Evolutionary conservation across 805 yeast genomes (phyloP).

Genomic region (Metschnikowia gelsemii): DNA sequence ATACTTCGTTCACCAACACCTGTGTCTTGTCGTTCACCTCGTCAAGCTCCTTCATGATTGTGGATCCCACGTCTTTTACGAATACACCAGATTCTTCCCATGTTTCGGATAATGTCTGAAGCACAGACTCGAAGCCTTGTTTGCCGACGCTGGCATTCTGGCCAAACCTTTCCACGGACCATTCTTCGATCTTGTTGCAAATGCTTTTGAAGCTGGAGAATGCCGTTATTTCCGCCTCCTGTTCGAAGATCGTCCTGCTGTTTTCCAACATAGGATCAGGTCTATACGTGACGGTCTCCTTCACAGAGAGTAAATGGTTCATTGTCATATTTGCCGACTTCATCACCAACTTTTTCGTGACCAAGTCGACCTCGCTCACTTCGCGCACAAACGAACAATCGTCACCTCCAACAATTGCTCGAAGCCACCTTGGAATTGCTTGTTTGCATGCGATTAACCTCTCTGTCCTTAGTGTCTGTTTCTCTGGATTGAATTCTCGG

Average conservation of each 20-base stretch:
- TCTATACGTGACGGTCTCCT: constrained; percentile 78
- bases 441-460: constrained; percentile 87
- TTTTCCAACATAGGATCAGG: constrained; percentile 61
- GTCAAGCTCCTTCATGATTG: constrained; percentile 29
- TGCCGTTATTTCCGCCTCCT: constrained; percentile 87
- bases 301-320: constrained; percentile 71
- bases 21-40: constrained; percentile 26
- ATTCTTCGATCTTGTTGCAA: constrained; percentile 84
- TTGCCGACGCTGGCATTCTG: constrained; percentile 86
- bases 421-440: constrained; percentile 79
- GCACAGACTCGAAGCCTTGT: constrained; percentile 79
- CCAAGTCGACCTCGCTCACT: constrained; percentile 77
- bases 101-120: constrained; percentile 48
- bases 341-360: constrained; percentile 62
- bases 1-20: constrained; percentile 19
- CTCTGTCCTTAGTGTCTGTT: constrained; percentile 66
- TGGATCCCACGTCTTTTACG: constrained; percentile 31
- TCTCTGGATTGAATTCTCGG: constrained; percentile 59
- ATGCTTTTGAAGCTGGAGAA: constrained; percentile 67
- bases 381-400: constrained; percentile 82
- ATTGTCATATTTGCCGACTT: constrained; percentile 86
- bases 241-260: constrained; percentile 62
- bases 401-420: constrained; percentile 67
- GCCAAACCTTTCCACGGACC: constrained; percentile 85
- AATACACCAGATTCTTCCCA: constrained; percentile 43